These are phyloP conservation scores for Mycena kentingensis DNA, from an alignment of 768 basidiomycete species.

Conservation along the genomic window DNA sequence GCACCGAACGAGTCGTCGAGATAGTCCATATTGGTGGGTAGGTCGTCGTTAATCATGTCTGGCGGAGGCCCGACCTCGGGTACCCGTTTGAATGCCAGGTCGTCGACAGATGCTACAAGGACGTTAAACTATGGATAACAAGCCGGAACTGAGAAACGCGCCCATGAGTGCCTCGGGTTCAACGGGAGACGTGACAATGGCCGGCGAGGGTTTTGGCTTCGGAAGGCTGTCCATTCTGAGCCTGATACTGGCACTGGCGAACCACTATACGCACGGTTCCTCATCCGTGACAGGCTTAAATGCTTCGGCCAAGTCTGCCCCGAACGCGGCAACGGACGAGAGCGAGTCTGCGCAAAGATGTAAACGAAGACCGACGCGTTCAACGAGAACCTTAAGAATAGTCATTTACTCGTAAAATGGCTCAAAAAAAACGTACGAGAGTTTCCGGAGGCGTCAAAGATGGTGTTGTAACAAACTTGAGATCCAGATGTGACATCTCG, in stretches of 20 bases:
- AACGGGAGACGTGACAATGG: constrained; percentile 32
- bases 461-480: constrained; percentile 40
- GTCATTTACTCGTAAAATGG: neutral
- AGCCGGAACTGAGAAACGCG: constrained; percentile 22
- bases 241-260: neutral
- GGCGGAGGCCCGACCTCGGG: constrained; percentile 79
- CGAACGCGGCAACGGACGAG: constrained; percentile 56
- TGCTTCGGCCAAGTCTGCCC: constrained; percentile 49
- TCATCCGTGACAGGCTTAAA: constrained; percentile 39
- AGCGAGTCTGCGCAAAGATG: constrained; percentile 83
- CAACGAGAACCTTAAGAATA: constrained; percentile 53
- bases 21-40: constrained; percentile 88
- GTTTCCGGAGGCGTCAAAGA: constrained; percentile 36
- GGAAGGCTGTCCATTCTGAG: constrained; percentile 25
- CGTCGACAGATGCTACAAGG: constrained; percentile 72
- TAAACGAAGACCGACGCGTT: constrained; percentile 53
- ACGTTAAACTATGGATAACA: neutral
- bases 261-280: constrained; percentile 11
- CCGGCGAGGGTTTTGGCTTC: constrained; percentile 31
- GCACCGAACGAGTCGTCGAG: constrained; percentile 81
- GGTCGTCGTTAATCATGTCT: constrained; percentile 89
- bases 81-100: constrained; percentile 72
- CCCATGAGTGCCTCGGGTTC: constrained; percentile 37
- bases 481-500: constrained; percentile 55
- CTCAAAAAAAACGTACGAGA: constrained; percentile 32